Evolutionary conservation across 2,329 filamentous ascomycete genomes (phyloP), one percentile per base, ranked within the genome.

Genomic region (Botrytis porri): DNA sequence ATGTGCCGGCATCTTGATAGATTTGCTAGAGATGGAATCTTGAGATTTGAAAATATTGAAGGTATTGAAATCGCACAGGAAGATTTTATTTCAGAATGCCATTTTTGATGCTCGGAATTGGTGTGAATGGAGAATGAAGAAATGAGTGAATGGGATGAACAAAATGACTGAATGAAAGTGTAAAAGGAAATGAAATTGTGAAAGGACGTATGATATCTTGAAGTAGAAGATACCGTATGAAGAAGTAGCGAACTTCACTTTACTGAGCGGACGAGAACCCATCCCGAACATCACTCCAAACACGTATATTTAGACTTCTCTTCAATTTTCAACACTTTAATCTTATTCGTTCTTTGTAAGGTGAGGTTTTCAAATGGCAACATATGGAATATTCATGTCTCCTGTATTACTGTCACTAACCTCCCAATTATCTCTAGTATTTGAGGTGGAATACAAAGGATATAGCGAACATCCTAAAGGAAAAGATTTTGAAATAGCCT

Each of bases 1-100:
- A 57, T 75, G 74, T 6, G 64, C 75, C 32, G 79, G 79, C 80
- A 81, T 81, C 25, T 60, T 77, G 70, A 57, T 16, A 1, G 41
- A 18, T 57, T 57, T 22, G 51, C 37, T 25, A 32, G 35, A 69
- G 25, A 35, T 37, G 2, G 6, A 14, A 37, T 22, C 32, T 35
- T 35, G 54, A 70, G 43, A 39, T 70, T n/a, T 6, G 39, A n/a
- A 25, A 41, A 37, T 63, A 45, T 60, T 37, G 54, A 63, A 63
- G 22, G 32, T 37, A 22, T 70, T 63, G 29, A 70, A 35, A 39
- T 69, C 10, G 9, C 25, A 57, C 54, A 7, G 48, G 3, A 18
- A 69, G 48, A 43, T 32, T 57, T 57, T 67, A 25, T 22, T 16
- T 20, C 39, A 51, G 10, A 10, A 18, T 69, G 7, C n/a, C 25